These are phyloP conservation scores for Tarenaya hassleriana DNA, from an alignment of 345 rosid genomes.

Conservation along the genomic window DNA sequence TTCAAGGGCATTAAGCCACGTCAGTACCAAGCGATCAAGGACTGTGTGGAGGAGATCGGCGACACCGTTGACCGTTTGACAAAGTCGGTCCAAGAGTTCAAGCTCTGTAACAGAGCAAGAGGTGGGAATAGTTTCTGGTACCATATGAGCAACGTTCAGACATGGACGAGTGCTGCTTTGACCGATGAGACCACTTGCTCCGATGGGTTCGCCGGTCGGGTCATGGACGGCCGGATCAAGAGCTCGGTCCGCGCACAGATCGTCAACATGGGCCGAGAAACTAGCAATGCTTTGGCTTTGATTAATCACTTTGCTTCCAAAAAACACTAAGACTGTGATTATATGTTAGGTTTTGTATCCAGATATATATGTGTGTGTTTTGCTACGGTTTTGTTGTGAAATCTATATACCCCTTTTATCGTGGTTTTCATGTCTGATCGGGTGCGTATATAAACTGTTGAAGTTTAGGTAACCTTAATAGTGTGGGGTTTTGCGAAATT, in stretches of 20 bases:
- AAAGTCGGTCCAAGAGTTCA: conserved; percentile 57
- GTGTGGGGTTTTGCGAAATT: too few relatives aligned
- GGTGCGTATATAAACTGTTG: too few relatives aligned
- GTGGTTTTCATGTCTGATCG: too few relatives aligned
- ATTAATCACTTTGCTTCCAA: conserved; percentile 46
- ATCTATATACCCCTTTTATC: conserved; percentile 7
- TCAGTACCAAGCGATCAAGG: conserved; percentile 56
- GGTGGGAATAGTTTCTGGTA: conserved; percentile 46
- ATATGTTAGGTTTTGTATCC: neutral
- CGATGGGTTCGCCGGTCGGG: conserved; percentile 72
- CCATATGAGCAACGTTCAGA: conserved; percentile 82
- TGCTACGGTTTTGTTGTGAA: conserved; percentile 17
- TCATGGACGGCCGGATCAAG: conserved; percentile 55
- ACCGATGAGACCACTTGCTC: conserved; percentile 87
- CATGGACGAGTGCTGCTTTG: conserved; percentile 96
- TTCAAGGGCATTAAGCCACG: conserved; percentile 50
- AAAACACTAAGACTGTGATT: conserved; percentile 13
- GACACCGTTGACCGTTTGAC: conserved; percentile 68
- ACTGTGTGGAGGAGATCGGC: conserved; percentile 61
- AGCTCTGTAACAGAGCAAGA: conserved; percentile 34
- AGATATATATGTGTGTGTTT: conserved; percentile 8
- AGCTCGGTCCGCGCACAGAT: conserved; percentile 40
- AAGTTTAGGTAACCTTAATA: too few relatives aligned
- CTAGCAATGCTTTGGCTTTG: conserved; percentile 79
- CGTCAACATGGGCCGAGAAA: conserved; percentile 56